Evolutionary conservation across 108 stramenopile species (phyloP), one percentile per base, ranked within the genome.

Genomic region (Cyclotella cryptica): DNA sequence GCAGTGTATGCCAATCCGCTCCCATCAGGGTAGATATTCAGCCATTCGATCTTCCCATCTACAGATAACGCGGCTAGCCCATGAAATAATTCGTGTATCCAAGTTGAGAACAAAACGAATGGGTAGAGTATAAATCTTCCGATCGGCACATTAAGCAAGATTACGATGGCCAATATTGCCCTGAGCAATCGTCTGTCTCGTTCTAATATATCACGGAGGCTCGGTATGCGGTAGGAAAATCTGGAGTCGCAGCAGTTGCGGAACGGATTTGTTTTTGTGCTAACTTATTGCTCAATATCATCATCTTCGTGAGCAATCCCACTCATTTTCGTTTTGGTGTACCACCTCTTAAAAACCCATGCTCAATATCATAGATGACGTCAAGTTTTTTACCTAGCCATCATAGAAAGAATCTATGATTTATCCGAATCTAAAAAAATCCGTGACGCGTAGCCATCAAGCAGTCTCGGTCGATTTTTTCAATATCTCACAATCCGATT

Each of bases 11-110:
- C 87, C 49, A 88, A 85, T 35, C 89, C 87, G 51, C 76, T 76
- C n/a, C 78, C 81, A 78, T 90, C 84, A 13, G 74, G 75, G 75
- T 78, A 90, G 51, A 90, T 85, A 35, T 80, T 67, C 17, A 90
- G 54, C 66, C 76, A 73, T 15, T 28, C 15, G 39, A 73, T 63
- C 26, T 19, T 51, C 29, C 72, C 72, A 5, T 61, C 72, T 18
- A 77, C 55, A 7, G 76, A 60, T 46, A 51, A 62, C 18, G 76
- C 67, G n/a, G 87, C 87, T 39, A 88, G 28, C 1, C 84, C 89
- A 58, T 90, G 89, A 41, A 77, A 88, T 46, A 86, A 65, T 72
- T 90, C 89, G 72, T 90, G 89, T 29, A 90, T 78, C 89, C 89
- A 90, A 5, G 89, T 90, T 1, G 86, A 85, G 66, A 83, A 90